Evolutionary conservation across 164 flowering plant genomes (phyloP), one percentile per base, ranked within the genome.

Genomic region (Berberis thunbergii): DNA sequence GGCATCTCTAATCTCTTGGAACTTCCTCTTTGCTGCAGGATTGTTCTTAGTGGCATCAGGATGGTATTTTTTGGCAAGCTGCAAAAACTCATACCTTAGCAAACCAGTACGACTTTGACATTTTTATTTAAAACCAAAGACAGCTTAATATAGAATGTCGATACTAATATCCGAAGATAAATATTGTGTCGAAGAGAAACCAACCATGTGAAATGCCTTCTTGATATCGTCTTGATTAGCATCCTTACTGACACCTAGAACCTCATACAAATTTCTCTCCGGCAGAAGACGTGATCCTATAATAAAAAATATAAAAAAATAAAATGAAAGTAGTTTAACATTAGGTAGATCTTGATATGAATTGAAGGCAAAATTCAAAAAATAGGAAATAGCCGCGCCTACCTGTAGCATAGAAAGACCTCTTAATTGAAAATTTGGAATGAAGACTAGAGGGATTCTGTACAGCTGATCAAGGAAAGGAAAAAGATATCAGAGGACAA

Each of bases 11-110:
- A 94, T 88, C 79, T 88, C 96, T 76, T 88, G 98, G 76, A 94
- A 94, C 67, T 90, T 90, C 69, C 82, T 83, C 81, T 86, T 90
- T 10, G 95, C 89, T 64, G 80, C 78, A 68, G 91, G 86, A 79
- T 82, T 85, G 62, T 79, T 84, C 73, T 80, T 88, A 73, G 85
- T 93, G 53, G 90, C 80, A 81, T 94, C 97, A 49, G 98, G 98
- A 79, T 94, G 98, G 67, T 84, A 86, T 75, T 94, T 88, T 76
- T 90, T 94, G 2, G 97, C 98, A 60, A 94, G 90, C 98, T 94
- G 82, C 78, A 86, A 0, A 60, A 50, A 26, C 26, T 48, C 26
- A 26, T 26, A 26, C 26, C 26, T 26, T 26, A 26, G 26, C 26
- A 26, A 26, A 26, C 26, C 26, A 26, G 26, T 26, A 26, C 26